phyloP scores from a whole-genome alignment of 208 protist species.

The Trypanosoma scelopori region DNA sequence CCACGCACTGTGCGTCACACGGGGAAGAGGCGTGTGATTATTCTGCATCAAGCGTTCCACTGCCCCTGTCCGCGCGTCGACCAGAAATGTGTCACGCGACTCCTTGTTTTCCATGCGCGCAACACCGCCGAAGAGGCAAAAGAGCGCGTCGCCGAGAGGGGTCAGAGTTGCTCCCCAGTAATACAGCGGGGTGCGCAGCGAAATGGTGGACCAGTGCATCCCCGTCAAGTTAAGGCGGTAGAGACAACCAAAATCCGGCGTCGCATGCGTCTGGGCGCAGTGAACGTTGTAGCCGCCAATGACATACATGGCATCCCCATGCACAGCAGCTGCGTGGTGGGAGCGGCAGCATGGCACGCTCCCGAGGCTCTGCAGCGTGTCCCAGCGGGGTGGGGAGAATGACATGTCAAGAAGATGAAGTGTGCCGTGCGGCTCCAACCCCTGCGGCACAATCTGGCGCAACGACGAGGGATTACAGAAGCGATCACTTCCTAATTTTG shows the following conservation, averaged over 20 bases:
- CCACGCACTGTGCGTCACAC: conserved; percentile 11
- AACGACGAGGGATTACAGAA: conserved; percentile 9
- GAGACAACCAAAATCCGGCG: conserved; percentile 2
- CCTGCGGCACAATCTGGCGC: conserved; percentile 7
- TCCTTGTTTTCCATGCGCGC: conserved; percentile 8
- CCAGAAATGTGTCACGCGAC: conserved; percentile 15
- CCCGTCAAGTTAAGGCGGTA: conserved; percentile 9
- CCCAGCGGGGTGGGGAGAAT: conserved; percentile 8
- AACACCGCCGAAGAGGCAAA: conserved; percentile 24
- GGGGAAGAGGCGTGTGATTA: not conserved
- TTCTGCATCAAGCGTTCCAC: not conserved
- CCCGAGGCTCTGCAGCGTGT: not conserved
- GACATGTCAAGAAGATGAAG: conserved; percentile 19
- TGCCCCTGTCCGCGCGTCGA: conserved; percentile 1
- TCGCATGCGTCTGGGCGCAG: not conserved
- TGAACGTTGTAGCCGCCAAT: conserved; percentile 27
- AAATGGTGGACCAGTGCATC: not conserved
- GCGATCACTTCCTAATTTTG: conserved; percentile 3
- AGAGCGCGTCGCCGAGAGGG: conserved; percentile 7
- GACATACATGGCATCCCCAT: conserved; percentile 22
- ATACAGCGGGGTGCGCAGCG: conserved; percentile 2
- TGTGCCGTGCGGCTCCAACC: not conserved
- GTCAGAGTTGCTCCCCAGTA: conserved; percentile 21
- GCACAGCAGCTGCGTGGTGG: conserved; percentile 16
- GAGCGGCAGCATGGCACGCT: conserved; percentile 11